Base-by-base conservation (phyloP, 768 basidiomycete species). In the Mycena amicta region DNA sequence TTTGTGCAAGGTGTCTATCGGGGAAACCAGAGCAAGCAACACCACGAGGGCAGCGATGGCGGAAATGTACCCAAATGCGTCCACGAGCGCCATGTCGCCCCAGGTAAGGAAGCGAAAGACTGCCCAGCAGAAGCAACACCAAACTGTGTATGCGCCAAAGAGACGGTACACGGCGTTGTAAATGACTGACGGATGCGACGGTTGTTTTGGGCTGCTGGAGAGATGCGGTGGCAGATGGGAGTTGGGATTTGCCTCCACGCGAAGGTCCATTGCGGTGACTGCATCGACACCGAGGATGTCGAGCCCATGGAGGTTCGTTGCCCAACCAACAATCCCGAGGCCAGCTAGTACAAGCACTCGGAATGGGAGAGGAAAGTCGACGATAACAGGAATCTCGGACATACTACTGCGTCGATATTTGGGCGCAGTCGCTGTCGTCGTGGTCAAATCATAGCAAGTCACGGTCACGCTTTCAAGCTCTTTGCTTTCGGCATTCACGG, bases 271-370 rank as follows among this genome's bases (percentile, higher is more conserved):
- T 3, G 86, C 86, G 61, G 78, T 72, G 15, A 83, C 77, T 0
- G 84, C 85, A 71, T 99, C 94, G 39, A 98, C 74, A 22, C 90
- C 88, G 16, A 89, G 76, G 12, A 80, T 63, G 62, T 88, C 78
- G 46, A 98, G 85, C 50, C 90, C 84, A 72, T 98, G 95, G 5
- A 98, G 74, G 72, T 98, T 99, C 30, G 88, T 86, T 0, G 94
- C 94, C 95, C 96, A 99, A 61, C 88, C 88, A 3, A 96, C 76
- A 55, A 95, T 83, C 12, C 93, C 95, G 30, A 92, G 65, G 20
- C 91, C 89, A 53, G 85, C 79, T 57, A 97, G 80, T 63, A 84
- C 82, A 57, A 97, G 82, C 25, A 93, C 92, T 61, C 97, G 90
- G 71, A 94, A 98, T 1, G 97, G 96, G 1, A 99, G 81, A 12